Conservation (phyloP, 208 protist species). For the Trypanosoma theileri region DNA sequence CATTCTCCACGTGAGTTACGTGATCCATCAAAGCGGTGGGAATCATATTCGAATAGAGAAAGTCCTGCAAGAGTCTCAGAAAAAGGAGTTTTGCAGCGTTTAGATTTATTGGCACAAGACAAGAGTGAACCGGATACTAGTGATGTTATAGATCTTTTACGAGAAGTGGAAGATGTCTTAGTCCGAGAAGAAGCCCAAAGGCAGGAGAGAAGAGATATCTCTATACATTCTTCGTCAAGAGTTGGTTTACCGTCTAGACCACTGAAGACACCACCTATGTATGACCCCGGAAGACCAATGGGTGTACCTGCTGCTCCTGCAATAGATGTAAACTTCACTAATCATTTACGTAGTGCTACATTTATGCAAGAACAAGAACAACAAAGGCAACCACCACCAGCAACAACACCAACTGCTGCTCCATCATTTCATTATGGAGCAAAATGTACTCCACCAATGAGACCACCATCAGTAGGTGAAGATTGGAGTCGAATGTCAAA, state of each 20-base stretch:
- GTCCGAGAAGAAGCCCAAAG: conserved; percentile 11
- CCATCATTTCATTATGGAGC: conserved; percentile 16
- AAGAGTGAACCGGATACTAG: conserved; percentile 23
- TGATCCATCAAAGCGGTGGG: conserved; percentile 17
- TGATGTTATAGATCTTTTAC: conserved; percentile 39
- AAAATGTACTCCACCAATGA: neutral
- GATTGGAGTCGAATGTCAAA: conserved; percentile 27
- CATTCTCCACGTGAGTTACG: conserved; percentile 6
- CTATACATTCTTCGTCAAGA: neutral
- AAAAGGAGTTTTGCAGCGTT: conserved; percentile 29
- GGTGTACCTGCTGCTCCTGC: conserved; percentile 5
- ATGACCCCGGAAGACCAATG: conserved; percentile 11
- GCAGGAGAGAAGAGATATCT: neutral
- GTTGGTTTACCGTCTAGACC: neutral
- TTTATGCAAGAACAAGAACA: neutral
- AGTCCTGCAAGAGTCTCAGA: conserved; percentile 5
- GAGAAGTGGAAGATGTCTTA: conserved; percentile 40
- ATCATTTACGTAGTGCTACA: neutral
- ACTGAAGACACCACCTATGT: neutral
- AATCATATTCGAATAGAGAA: neutral
- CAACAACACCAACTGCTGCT: conserved; percentile 20
- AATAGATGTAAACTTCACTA: neutral
- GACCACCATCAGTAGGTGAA: neutral
- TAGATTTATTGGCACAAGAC: conserved; percentile 26
- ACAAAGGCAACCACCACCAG: conserved; percentile 4